phyloP scores from a whole-genome alignment of 2,329 filamentous ascomycete genomes.

The Lachnellula hyalina region DNA sequence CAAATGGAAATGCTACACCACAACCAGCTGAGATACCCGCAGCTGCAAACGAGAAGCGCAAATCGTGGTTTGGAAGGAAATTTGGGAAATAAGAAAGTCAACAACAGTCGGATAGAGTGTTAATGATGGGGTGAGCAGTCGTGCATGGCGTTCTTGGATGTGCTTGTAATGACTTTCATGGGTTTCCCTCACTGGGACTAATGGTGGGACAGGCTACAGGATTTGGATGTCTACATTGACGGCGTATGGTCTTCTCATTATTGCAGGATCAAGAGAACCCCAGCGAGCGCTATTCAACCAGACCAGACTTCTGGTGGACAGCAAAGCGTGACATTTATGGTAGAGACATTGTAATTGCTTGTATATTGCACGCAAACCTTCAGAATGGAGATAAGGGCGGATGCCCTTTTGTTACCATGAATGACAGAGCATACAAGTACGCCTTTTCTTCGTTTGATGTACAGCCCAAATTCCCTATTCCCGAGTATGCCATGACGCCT shows the following conservation, averaged over 20 bases:
- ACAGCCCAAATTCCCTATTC: background rate
- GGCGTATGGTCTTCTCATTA: background rate
- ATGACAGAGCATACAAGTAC: background rate
- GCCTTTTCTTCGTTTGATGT: background rate
- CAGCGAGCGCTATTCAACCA: background rate
- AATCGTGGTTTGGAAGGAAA: constrained; percentile 81
- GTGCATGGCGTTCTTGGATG: background rate
- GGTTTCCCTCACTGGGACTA: background rate
- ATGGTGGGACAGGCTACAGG: background rate
- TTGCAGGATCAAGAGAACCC: background rate
- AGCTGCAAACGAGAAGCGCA: constrained; percentile 60
- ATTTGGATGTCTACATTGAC: background rate
- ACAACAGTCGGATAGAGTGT: too few species aligned
- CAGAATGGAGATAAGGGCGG: background rate
- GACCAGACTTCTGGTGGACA: background rate
- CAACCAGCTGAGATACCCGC: constrained; percentile 4
- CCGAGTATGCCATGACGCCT: background rate
- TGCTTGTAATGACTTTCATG: constrained; percentile 6
- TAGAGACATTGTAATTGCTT: background rate
- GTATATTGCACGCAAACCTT: background rate
- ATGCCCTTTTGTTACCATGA: background rate
- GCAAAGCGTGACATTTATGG: background rate
- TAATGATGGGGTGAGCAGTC: background rate
- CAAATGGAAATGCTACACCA: constrained; percentile 16
- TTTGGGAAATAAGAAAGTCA: constrained; percentile 59